Evolutionary conservation across 257 asterid genomes (phyloP), one percentile per base, ranked within the genome.

Genomic region (Orobanche coerulescens): DNA sequence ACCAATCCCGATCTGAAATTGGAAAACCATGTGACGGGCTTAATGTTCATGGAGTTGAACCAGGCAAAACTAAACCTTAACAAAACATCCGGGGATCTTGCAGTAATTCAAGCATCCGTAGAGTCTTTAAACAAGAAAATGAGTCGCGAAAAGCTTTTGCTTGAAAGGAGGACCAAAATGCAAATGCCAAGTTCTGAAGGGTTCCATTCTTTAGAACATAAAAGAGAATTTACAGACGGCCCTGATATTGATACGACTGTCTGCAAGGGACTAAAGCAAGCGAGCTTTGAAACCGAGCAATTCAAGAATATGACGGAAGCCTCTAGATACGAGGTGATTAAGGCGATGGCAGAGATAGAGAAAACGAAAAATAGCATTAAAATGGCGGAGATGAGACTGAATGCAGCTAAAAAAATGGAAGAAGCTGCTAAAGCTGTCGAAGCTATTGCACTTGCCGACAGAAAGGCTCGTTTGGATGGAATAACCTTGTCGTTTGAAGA

Each of bases 351-450:
- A 0, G 98, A 91, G 84, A 91, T 91, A 2, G 96, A 91, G 42
- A 64, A 79, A 48, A 85, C 95, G 0, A 91, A 88, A 73, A 75
- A 79, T 31, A 88, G 95, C 62, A 91, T 91, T 2, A 76, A 61
- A 42, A 83, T 91, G 92, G 96, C 94, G 5, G 98, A 91, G 69
- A 88, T 91, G 98, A 84, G 98, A 64, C 31, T 87, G 18, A 76
- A 75, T 34, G 98, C 98, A 0, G 98, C 98, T 15, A 85, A 84
- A 77, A 91, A 91, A 55, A 88, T 91, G 94, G 96, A 87, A 51
- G 95, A 91, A 63, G 94, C 95, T 3, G 95, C 95, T 3, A 85
- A 86, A 76, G 96, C 96, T 1, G 86, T 90, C 18, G 90, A 90
- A 78, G 94, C 88, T 5, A 87, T 90, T 5, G 79, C 85, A 0